Base-by-base conservation (phyloP, 768 basidiomycete species). In the Russula ochroleuca region DNA sequence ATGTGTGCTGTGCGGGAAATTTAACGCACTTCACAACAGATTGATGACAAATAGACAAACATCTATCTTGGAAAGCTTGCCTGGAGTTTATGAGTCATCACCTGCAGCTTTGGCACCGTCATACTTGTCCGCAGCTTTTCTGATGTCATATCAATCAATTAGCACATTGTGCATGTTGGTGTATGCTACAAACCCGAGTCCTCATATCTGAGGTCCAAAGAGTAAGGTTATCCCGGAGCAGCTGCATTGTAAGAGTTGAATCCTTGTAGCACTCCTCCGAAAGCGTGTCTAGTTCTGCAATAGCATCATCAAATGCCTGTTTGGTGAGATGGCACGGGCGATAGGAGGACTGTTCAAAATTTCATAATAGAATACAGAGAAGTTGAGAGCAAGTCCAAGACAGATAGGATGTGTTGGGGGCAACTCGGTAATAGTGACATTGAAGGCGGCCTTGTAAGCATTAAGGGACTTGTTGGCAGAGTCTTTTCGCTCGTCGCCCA, bases 361-460 rank as follows among this genome's bases (percentile, higher is more conserved):
- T 79, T 98, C 95, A 80, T 97, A 97, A 85, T 98, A 98, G 85
- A 98, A 98, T 55, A 98, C 95, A 59, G 94, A 97, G 86, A 98
- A 98, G 85, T 98, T 98, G 73, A 98, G 83, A 52, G 95, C 95
- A 60, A 98, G 90, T 77, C 96, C 96, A 67, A 98, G 92, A 73
- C 95, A 94, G 78, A 98, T 98, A 67, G 94, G 95, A 80, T 97
- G 95, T 74, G 94, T 97, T 35, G 92, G 90, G 28, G 89, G 93
- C 49, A 98, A 89, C 78, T 97, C 93, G 56, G 89, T 94, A 71
- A 95, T 89, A 70, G 95, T 95, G 75, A 98, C 94, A 68, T 96
- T 92, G 55, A 94, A 97, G 59, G 95, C 95, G 59, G 91, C 90
- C 86, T 98, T 97, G 88, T 98, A 94, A 28, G 92, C 92, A 77